Base-by-base conservation (phyloP, 2,329 filamentous ascomycete species). In the Cordyceps farinosa region DNA sequence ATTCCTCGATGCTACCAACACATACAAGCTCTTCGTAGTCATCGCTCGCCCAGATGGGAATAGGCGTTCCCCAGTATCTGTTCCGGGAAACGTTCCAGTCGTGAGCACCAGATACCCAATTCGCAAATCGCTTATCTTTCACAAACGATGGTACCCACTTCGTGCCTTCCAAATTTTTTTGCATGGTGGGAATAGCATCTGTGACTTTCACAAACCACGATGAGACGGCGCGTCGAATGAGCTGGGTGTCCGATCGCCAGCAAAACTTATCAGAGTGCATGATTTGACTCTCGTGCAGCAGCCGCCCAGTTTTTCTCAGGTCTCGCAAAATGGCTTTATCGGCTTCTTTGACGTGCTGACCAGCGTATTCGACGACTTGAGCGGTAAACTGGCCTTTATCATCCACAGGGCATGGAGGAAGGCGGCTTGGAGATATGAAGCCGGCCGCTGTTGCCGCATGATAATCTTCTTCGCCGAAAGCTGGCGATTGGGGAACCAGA, bases 41-140 rank as follows among this genome's bases (percentile, higher is more conserved):
- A 40, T 96, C 91, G 71, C 91, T 96, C 47, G 91, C 89, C 94
- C 94, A 98, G 40, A 97, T 77, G 5, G 93, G 93, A 65, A 97
- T 87, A 1, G 93, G 93, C 0, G 92, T 97, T 57, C 94, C 94
- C 94, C 94, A 97, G 78, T 96, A 97, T 63, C 94, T 86, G 36
- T 62, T 62, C 29, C 53, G 61, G 32, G 61, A 59, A 6, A 63
- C 54, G 45, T 58, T 53, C 54, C 54, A 63, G 15, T 59, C 61
- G n/a, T 47, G 54, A 5, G 54, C 54, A 2, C 55, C 55, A 27
- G 45, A 58, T 7, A 72, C 66, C 70, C 69, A 71, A 56, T 68
- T 71, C 13, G 67, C 65, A 45, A 72, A 71, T 5, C 69, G 67
- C 62, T 69, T 69, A 51, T 71, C 69, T 56, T 71, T 71, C 59